Percentiles rank a stretch among this genome's conserved stretches.
phyloP scores from a whole-genome alignment of 768 basidiomycete genomes.

The Hemileccinum impolitum region DNA sequence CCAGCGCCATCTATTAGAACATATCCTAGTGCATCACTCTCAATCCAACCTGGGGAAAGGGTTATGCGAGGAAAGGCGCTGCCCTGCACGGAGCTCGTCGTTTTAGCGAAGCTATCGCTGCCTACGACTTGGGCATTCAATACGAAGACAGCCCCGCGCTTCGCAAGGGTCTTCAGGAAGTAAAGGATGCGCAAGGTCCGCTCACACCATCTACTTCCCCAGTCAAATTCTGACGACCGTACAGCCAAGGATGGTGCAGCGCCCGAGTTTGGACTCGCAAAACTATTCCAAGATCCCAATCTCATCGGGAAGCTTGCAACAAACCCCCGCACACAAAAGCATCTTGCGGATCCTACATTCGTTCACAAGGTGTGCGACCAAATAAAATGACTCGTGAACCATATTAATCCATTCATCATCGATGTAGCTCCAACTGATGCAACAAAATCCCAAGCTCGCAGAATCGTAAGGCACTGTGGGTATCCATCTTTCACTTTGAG shows the following conservation, averaged over 20 bases:
- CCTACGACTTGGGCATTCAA: conserved; percentile 79
- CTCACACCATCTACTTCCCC: background rate
- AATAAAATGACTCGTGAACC: background rate
- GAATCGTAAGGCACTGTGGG: conserved; percentile 40
- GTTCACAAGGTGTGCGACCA: conserved; percentile 52
- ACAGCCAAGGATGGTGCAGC: conserved; percentile 37
- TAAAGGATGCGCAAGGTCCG: conserved; percentile 78
- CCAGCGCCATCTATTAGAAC: conserved; percentile 4
- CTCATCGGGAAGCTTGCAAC: conserved; percentile 78
- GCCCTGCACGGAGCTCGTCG: conserved; percentile 80
- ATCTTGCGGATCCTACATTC: conserved; percentile 82
- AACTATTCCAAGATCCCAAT: conserved; percentile 82
- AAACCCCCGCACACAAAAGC: conserved; percentile 82
- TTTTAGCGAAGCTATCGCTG: conserved; percentile 80
- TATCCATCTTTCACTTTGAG: background rate
- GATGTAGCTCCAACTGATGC: conserved; percentile 57
- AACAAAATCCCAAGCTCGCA: conserved; percentile 65
- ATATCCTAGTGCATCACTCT: conserved; percentile 65
- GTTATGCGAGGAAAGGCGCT: conserved; percentile 88
- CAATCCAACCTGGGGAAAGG: conserved; percentile 84
- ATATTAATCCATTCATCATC: background rate
- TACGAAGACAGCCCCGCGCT: conserved; percentile 80
- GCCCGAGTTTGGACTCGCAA: conserved; percentile 60
- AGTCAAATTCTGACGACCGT: conserved; percentile 4
- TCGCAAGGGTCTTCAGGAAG: conserved; percentile 86